These are phyloP conservation scores for Ogataea corticis DNA, from an alignment of 805 yeast genomes.

Conservation along the genomic window DNA sequence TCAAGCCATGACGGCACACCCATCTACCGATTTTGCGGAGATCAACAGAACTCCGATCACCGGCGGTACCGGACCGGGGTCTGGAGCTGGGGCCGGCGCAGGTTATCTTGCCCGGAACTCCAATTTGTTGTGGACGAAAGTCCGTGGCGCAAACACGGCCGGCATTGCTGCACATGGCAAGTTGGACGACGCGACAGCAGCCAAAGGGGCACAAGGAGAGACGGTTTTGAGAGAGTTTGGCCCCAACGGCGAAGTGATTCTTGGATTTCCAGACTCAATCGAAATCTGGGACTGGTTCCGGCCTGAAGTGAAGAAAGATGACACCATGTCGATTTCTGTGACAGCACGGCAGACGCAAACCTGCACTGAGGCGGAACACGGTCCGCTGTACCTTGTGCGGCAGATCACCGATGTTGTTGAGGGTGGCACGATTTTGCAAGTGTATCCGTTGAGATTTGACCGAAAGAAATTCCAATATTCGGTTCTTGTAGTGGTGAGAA, in stretches of 20 bases:
- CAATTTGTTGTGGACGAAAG: conserved; percentile 18
- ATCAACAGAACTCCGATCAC: conserved; percentile 4
- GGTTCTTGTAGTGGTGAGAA: conserved; percentile 18
- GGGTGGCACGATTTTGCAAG: conserved; percentile 14
- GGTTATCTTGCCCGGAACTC: conserved; percentile 16
- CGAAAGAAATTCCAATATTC: conserved; percentile 25
- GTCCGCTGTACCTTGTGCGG: conserved; percentile 32
- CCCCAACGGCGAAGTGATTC: conserved; percentile 38
- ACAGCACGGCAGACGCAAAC: neutral
- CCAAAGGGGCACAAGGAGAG: neutral
- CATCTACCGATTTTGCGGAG: neutral
- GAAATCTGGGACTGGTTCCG: conserved; percentile 43
- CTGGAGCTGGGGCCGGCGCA: neutral
- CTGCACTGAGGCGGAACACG: conserved; percentile 19
- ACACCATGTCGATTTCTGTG: neutral
- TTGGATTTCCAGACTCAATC: conserved; percentile 29
- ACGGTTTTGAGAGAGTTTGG: conserved; percentile 34
- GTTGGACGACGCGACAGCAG: neutral
- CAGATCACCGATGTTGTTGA: conserved; percentile 11
- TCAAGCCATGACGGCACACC: conserved; percentile 7
- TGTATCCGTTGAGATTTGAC: conserved; percentile 29
- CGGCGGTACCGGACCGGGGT: neutral
- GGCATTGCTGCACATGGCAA: neutral
- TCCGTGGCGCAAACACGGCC: conserved; percentile 7
- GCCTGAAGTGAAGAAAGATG: neutral